phyloP scores from a whole-genome alignment of 805 yeast genomes.

The Hanseniaspora mollemarum region DNA sequence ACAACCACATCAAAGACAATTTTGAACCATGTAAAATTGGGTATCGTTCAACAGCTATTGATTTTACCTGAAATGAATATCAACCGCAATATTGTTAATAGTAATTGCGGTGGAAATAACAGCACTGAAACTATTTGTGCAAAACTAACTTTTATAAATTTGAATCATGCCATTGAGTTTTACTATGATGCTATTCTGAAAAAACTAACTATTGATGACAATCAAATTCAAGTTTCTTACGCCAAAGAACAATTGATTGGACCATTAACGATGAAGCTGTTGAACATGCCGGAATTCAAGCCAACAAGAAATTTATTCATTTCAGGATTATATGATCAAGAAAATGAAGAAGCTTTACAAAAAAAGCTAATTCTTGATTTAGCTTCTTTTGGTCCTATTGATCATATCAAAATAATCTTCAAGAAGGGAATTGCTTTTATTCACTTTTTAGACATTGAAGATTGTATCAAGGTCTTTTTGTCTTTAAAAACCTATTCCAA shows the following conservation, averaged over 20 bases:
- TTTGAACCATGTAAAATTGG: constrained; percentile 82
- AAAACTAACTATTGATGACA: constrained; percentile 65
- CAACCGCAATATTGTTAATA: no score
- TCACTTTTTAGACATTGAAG: constrained; percentile 73
- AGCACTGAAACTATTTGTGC: constrained; percentile 58
- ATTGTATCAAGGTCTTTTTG: constrained; percentile 79
- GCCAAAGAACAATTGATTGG: constrained; percentile 68
- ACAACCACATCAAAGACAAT: constrained; percentile 70
- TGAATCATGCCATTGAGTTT: constrained; percentile 75
- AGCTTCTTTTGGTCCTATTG: constrained; percentile 67
- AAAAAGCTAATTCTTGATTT: constrained; percentile 53
- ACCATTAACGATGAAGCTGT: constrained; percentile 63
- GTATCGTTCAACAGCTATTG: constrained; percentile 69
- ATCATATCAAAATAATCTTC: constrained; percentile 64
- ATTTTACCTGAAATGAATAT: constrained; percentile 43
- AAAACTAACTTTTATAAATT: constrained; percentile 78
- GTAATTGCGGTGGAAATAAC: no score
- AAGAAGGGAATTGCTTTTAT: constrained; percentile 83
- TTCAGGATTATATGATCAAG: constrained; percentile 59
- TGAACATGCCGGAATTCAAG: constrained; percentile 52
- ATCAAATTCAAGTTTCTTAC: constrained; percentile 86
- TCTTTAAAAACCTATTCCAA: constrained; percentile 52
- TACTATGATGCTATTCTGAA: constrained; percentile 88
- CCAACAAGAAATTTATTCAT: constrained; percentile 91
- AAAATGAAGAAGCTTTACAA: constrained; percentile 9